Evolutionary conservation across 352 stramenopile genomes (phyloP).

Genomic region (Phytophthora idaei): DNA sequence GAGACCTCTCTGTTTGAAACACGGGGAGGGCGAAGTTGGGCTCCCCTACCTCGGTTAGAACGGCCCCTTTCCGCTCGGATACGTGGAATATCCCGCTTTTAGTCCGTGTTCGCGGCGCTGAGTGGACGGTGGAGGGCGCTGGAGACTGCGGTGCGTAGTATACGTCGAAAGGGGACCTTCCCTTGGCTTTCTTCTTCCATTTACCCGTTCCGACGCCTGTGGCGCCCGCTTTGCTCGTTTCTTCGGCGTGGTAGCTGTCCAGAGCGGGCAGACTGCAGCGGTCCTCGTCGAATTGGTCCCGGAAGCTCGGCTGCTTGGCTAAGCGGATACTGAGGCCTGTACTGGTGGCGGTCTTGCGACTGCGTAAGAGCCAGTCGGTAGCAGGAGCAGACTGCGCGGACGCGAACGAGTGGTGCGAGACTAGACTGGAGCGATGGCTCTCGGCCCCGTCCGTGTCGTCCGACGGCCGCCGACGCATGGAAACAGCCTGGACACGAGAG

Average conservation of each 20-base stretch:
- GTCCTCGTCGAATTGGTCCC: conserved; percentile 60
- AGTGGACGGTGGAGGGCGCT: conserved; percentile 23
- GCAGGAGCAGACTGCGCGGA: conserved; percentile 31
- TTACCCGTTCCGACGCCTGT: conserved; percentile 6
- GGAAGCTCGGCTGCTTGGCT: conserved; percentile 46
- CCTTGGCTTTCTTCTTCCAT: conserved; percentile 24
- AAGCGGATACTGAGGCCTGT: conserved; percentile 19
- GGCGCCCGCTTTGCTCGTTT: conserved; percentile 9
- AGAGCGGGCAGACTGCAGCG: conserved; percentile 58
- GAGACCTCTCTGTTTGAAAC: conserved; percentile 28
- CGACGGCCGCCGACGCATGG: conserved; percentile 46
- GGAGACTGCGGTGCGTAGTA: conserved; percentile 47
- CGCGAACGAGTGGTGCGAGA: conserved; percentile 47
- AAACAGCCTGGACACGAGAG: conserved; percentile 57
- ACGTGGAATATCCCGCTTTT: conserved; percentile 33
- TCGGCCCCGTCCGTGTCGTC: conserved; percentile 37
- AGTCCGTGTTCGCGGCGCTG: conserved; percentile 17
- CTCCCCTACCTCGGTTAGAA: conserved; percentile 69
- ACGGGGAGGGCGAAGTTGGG: conserved; percentile 47
- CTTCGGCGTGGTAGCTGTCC: conserved; percentile 42
- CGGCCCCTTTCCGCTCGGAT: conserved; percentile 46
- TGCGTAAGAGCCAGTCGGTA: conserved; percentile 26
- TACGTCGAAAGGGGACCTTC: conserved; percentile 22
- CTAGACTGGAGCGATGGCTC: conserved; percentile 41
- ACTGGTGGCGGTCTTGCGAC: conserved; percentile 19